Conservation (phyloP, 257 asterid genomes). For the Nyctanthes arbortristis region DNA sequence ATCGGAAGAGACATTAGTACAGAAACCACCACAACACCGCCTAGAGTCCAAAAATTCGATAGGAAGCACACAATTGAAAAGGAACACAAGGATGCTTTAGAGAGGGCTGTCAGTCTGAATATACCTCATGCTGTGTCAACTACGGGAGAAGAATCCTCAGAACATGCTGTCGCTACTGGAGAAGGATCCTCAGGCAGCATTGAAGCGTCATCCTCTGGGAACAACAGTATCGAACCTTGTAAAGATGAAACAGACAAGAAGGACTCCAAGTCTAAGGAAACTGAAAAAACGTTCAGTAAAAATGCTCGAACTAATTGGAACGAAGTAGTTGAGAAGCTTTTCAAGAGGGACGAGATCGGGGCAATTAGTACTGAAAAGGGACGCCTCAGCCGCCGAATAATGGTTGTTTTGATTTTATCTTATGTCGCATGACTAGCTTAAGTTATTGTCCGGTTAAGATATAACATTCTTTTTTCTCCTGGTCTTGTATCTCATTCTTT, state of each 20-base stretch:
- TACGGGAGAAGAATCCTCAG: constrained; percentile 35
- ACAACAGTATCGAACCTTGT: constrained; percentile 25
- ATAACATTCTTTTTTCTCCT: background rate
- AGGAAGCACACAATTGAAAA: constrained; percentile 68
- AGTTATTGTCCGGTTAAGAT: background rate
- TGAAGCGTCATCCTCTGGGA: constrained; percentile 37
- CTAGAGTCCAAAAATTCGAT: constrained; percentile 57
- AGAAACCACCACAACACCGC: constrained; percentile 57
- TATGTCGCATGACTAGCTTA: background rate
- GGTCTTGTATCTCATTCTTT: constrained; percentile 17
- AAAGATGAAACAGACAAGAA: constrained; percentile 17
- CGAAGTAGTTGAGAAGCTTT: constrained; percentile 59
- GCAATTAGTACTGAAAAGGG: constrained; percentile 39
- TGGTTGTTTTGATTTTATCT: constrained; percentile 8
- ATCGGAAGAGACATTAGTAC: constrained; percentile 46
- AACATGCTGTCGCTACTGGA: constrained; percentile 23
- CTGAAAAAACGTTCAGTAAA: constrained; percentile 25
- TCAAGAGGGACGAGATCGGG: constrained; percentile 54
- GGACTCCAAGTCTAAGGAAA: constrained; percentile 20
- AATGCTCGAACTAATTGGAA: constrained; percentile 71
- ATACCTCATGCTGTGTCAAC: constrained; percentile 72
- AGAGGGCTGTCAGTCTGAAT: constrained; percentile 86
- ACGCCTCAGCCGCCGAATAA: constrained; percentile 20
- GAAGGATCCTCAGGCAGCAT: constrained; percentile 14
- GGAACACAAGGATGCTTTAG: constrained; percentile 90